These are phyloP conservation scores for Amaranthus cruentus DNA, from an alignment of 148 eudicot genomes.

Conservation along the genomic window DNA sequence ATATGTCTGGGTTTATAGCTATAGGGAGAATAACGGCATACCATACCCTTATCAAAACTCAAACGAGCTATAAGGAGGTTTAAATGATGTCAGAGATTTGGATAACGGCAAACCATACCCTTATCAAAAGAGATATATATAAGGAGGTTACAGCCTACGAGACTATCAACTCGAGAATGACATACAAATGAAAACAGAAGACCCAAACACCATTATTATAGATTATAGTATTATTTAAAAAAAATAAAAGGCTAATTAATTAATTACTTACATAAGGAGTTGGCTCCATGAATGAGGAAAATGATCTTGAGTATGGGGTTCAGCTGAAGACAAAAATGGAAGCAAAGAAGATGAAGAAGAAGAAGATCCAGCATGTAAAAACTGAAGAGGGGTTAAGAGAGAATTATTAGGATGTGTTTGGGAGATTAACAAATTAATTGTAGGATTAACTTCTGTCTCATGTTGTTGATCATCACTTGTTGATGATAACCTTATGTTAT, in stretches of 20 bases:
- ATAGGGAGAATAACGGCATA: too few relatives aligned
- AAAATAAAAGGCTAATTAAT: constrained; percentile 18
- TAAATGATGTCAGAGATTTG: too few relatives aligned
- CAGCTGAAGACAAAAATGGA: constrained; percentile 34
- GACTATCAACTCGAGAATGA: too few relatives aligned
- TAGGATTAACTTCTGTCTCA: not conserved
- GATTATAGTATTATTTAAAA: not conserved
- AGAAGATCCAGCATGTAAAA: constrained; percentile 31
- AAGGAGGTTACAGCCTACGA: too few relatives aligned
- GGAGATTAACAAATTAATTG: constrained; percentile 27
- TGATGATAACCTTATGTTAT: constrained; percentile 34
- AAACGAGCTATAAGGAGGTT: too few relatives aligned
- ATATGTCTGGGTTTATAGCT: too few relatives aligned
- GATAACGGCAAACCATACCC: too few relatives aligned
- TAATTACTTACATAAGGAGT: constrained; percentile 54
- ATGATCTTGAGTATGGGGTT: constrained; percentile 33
- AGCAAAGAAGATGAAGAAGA: constrained; percentile 29
- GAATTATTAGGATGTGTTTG: constrained; percentile 30
- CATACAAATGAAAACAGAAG: too few relatives aligned
- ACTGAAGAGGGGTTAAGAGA: constrained; percentile 23
- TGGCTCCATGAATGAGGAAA: constrained; percentile 82
- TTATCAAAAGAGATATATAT: too few relatives aligned
- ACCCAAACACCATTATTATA: not conserved
- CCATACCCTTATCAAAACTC: too few relatives aligned
- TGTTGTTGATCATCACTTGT: constrained; percentile 24